Percentiles rank a stretch among this genome's conserved stretches.
phyloP scores from a whole-genome alignment of 306 rosid genomes.

The Sphenostylis stenocarpa region DNA sequence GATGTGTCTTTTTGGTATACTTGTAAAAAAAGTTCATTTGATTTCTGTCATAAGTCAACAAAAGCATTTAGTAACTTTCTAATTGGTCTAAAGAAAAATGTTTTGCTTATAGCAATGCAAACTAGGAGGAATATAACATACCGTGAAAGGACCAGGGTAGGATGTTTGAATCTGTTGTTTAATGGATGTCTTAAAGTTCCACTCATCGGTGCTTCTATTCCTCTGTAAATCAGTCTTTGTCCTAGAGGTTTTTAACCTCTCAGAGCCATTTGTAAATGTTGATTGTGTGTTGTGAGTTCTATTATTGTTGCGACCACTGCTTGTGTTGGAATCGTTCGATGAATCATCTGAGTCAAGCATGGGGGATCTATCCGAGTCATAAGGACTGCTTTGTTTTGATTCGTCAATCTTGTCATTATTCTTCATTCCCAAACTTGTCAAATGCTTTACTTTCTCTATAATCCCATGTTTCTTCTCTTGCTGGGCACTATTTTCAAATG shows the following conservation, averaged over 20 bases:
- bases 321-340: slow-evolving; percentile 27
- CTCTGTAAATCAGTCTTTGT: background rate
- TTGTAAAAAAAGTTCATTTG: slow-evolving; percentile 15
- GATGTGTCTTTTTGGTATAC: background rate
- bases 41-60: slow-evolving; percentile 37
- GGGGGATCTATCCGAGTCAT: slow-evolving; percentile 41
- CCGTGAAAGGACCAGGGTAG: slow-evolving; percentile 18
- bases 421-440: slow-evolving; percentile 38
- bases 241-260: background rate
- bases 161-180: slow-evolving; percentile 28
- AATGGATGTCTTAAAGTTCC: slow-evolving; percentile 28
- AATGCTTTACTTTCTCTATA: slow-evolving; percentile 26
- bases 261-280: slow-evolving; percentile 5
- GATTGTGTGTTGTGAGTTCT: background rate
- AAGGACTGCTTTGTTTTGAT: background rate
- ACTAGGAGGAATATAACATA: background rate
- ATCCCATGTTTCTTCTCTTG: slow-evolving; percentile 31
- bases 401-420: slow-evolving; percentile 33
- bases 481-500: slow-evolving; percentile 24
- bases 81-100: background rate
- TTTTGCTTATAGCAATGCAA: background rate
- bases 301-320: slow-evolving; percentile 23
- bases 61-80: background rate
- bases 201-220: slow-evolving; percentile 40
- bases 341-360: slow-evolving; percentile 49